Conservation (phyloP, 2,329 filamentous ascomycete genomes). For the Colletotrichum tanaceti region DNA sequence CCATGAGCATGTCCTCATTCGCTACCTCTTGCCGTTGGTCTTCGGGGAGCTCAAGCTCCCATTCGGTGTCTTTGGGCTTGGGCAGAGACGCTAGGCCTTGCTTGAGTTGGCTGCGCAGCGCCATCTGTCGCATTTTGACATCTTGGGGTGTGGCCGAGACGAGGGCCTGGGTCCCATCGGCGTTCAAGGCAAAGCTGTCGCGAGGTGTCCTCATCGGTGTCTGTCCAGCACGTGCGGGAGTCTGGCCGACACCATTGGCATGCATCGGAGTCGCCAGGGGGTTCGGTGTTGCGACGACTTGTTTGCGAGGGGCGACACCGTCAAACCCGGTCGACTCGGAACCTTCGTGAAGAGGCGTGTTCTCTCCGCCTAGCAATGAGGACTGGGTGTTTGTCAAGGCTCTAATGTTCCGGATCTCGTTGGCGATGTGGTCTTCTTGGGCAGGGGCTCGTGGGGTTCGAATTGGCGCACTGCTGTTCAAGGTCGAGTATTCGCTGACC, state of each 20-base stretch:
- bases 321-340: conserved; percentile 87
- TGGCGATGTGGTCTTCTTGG: conserved; percentile 94
- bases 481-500: conserved; percentile 85
- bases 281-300: conserved; percentile 90
- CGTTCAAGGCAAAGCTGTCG: conserved; percentile 87
- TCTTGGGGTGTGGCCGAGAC: conserved; percentile 82
- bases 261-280: conserved; percentile 90
- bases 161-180: conserved; percentile 73
- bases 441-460: conserved; percentile 91
- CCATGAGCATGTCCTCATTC: conserved; percentile 63
- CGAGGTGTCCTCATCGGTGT: conserved; percentile 90
- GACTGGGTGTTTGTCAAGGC: conserved; percentile 94
- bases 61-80: conserved; percentile 92
- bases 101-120: conserved; percentile 75
- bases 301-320: conserved; percentile 81
- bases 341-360: conserved; percentile 87
- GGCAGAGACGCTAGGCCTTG: conserved; percentile 84
- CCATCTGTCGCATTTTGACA: conserved; percentile 75
- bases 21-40: conserved; percentile 73
- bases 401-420: conserved; percentile 94
- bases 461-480: conserved; percentile 87
- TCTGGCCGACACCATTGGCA: conserved; percentile 73
- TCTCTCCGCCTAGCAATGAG: conserved; percentile 91
- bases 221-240: conserved; percentile 76
- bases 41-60: conserved; percentile 92